These are phyloP conservation scores for Halophytophthora polymorphica DNA, from an alignment of 352 stramenopile species.

Conservation along the genomic window DNA sequence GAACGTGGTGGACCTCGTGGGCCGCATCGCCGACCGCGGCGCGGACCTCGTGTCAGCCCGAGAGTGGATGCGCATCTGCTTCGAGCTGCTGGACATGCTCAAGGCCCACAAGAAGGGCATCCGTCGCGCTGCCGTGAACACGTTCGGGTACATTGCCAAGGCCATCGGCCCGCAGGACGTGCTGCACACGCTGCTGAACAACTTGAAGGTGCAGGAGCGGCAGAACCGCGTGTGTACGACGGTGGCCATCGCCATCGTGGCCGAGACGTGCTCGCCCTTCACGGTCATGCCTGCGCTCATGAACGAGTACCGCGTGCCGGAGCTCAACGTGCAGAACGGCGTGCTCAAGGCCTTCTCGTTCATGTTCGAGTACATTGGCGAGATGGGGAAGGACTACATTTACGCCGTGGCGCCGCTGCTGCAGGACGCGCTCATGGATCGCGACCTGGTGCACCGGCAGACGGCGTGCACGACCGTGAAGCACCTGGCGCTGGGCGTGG, in stretches of 20 bases:
- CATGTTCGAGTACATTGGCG: slow-evolving; percentile 99
- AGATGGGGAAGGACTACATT: slow-evolving; percentile 99
- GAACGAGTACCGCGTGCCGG: slow-evolving; percentile 99
- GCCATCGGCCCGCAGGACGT: slow-evolving; percentile 99
- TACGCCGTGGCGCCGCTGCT: slow-evolving; percentile 98
- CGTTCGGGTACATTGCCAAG: slow-evolving; percentile 99
- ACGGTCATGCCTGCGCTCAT: slow-evolving; percentile 98
- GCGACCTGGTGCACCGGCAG: slow-evolving; percentile 98
- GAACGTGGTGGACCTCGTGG: slow-evolving; percentile 98
- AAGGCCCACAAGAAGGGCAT: slow-evolving; percentile 99
- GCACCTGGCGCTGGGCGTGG: slow-evolving; percentile 96
- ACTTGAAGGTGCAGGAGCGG: slow-evolving; percentile 99
- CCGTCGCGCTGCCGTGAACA: slow-evolving; percentile 97
- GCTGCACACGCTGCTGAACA: slow-evolving; percentile 98
- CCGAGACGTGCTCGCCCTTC: slow-evolving; percentile 98
- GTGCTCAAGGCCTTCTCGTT: slow-evolving; percentile 99
- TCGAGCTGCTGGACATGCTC: slow-evolving; percentile 99
- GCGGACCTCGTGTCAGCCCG: slow-evolving; percentile 97
- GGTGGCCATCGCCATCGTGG: slow-evolving; percentile 99
- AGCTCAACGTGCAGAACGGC: slow-evolving; percentile 99
- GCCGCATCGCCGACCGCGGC: slow-evolving; percentile 97
- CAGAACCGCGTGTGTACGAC: slow-evolving; percentile 99
- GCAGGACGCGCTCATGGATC: slow-evolving; percentile 99
- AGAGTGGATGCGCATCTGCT: slow-evolving; percentile 99
- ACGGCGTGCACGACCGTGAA: slow-evolving; percentile 97